Evolutionary conservation across 306 rosid genomes (phyloP), one percentile per base, ranked within the genome.

Genomic region (Aeschynomene evenia): DNA sequence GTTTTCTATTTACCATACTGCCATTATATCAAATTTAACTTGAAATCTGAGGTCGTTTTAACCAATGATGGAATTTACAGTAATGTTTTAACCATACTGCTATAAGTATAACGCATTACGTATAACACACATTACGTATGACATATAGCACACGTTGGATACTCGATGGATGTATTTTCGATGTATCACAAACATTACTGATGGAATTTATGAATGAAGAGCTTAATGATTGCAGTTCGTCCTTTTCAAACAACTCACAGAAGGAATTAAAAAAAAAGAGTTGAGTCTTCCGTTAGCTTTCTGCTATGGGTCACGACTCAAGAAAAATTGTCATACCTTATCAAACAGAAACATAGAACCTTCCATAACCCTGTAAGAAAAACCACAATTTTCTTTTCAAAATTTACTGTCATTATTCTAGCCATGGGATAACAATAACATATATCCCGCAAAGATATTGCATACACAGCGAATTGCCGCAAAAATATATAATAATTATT

Each of bases 231-330:
- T 66, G 54, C 67, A 66, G 59, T 70, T 61, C 54, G 55, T 63
- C 58, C 68, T 29, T 59, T 36, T 31, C 59, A 65, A 65, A 37
- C 53, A 73, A 56, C 50, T 16, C 36, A 50, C 2, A 37, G 66
- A 78, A 40, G 15, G 42, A 70, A 70, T 56, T 10, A 62, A 70
- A 62, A 50, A 13, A 66, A 66, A 57, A 46, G n/a, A 45, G 28
- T 51, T 22, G 73, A 68, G 52, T 58, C 42, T 36, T 62, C 43
- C 45, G 60, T 16, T 64, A 69, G 36, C 63, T 51, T 33, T 65
- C 50, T 14, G 12, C 6, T 64, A 42, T 56, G 63, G 12, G 16
- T 22, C 61, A 74, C 24, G 46, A 56, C 66, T 43, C 61, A 74
- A 18, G 54, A 56, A 75, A n/a, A 48, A 68, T 11, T 12, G 55